phyloP scores from a whole-genome alignment of 1,139 yeast genomes.

The Blastobotrys buckinghamii region DNA sequence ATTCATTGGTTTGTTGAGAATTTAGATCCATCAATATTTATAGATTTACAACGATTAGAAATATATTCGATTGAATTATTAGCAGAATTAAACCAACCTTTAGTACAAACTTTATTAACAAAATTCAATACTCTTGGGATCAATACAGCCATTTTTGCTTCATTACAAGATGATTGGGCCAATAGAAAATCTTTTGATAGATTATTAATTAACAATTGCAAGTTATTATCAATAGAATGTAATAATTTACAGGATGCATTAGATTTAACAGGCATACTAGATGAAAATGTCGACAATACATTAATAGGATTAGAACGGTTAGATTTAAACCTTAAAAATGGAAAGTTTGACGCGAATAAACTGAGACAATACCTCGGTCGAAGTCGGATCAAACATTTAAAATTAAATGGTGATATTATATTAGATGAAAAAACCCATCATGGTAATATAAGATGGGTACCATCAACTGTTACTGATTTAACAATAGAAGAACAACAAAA shows the following conservation, averaged over 20 bases:
- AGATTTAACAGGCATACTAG: constrained; percentile 2
- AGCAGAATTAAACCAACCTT: constrained; percentile 8
- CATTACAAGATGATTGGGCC: constrained; percentile 8
- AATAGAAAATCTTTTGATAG: constrained; percentile 1
- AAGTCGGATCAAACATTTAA: background rate
- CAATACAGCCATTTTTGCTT: constrained; percentile 6
- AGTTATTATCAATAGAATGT: constrained; percentile 8
- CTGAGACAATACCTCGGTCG: constrained; percentile 4
- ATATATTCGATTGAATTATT: constrained; percentile 4
- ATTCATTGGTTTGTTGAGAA: constrained; percentile 12
- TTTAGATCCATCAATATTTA: constrained; percentile 8
- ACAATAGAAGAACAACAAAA: background rate
- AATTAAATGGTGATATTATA: constrained; percentile 6
- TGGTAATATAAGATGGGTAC: constrained; percentile 6
- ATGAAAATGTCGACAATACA: background rate
- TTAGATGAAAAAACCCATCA: background rate
- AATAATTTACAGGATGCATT: constrained; percentile 6
- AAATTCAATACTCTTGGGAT: constrained; percentile 3
- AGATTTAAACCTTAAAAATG: constrained; percentile 5
- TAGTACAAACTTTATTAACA: constrained; percentile 1
- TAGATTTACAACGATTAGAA: constrained; percentile 9
- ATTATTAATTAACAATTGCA: background rate
- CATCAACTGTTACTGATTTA: background rate
- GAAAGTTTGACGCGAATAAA: constrained; percentile 1
- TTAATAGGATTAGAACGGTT: constrained; percentile 5